phyloP scores from a whole-genome alignment of 176 grass and related monocot genomes.

The Bothriochloa decipiens region DNA sequence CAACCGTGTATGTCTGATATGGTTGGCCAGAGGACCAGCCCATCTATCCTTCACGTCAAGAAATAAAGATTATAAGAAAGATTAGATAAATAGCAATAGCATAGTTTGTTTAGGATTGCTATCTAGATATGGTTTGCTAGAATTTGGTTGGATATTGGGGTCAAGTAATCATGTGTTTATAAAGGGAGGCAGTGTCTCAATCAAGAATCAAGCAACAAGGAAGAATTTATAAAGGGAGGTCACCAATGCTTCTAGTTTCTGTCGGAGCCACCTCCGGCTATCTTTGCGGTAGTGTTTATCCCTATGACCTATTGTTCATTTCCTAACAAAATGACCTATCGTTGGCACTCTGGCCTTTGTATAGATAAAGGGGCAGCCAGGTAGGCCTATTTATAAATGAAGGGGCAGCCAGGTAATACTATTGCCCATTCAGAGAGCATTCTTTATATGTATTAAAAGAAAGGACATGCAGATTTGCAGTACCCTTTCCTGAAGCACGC shows the following conservation, averaged over 20 bases:
- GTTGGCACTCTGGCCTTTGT: neutral
- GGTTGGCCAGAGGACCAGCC: no score
- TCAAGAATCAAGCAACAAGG: neutral
- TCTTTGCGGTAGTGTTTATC: neutral
- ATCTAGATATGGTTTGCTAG: no score
- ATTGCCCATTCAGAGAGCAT: no score
- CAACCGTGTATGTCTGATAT: neutral
- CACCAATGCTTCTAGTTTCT: no score
- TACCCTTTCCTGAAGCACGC: constrained; percentile 78
- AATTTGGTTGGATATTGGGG: neutral
- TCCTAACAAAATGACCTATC: no score
- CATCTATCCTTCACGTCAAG: no score
- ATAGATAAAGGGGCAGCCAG: neutral
- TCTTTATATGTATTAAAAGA: neutral
- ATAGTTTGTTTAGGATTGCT: no score
- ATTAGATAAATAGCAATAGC: no score
- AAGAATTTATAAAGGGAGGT: no score
- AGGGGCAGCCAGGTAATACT: neutral
- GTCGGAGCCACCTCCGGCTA: neutral
- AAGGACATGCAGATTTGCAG: neutral
- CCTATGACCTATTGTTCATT: neutral
- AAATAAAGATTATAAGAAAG: no score
- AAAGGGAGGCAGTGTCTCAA: neutral
- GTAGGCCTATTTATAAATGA: neutral
- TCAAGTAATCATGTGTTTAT: neutral